Conservation (phyloP, 768 basidiomycete genomes). For the Hygrophorus pudorinus region DNA sequence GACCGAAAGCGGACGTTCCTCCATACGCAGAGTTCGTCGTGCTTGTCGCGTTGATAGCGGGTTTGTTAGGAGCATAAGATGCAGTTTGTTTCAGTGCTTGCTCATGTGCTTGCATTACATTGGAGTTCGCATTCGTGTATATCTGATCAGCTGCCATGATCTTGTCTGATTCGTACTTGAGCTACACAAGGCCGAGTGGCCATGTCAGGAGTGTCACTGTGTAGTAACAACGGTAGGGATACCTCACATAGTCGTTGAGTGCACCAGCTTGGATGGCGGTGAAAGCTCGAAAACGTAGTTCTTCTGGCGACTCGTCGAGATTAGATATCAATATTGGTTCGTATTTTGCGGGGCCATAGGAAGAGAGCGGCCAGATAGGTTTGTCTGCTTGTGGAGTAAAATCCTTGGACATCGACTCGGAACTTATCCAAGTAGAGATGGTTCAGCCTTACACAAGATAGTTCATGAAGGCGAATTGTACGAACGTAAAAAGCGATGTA, state of each 20-base stretch:
- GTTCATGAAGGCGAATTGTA: conserved; percentile 1
- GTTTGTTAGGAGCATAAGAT: conserved; percentile 11
- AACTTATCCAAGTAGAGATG: conserved; percentile 25
- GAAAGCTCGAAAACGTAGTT: conserved; percentile 59
- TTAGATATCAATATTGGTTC: conserved; percentile 58
- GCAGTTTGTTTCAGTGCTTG: conserved; percentile 38
- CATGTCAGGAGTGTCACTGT: background rate
- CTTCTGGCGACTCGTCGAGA: conserved; percentile 70
- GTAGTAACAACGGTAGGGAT: conserved; percentile 6
- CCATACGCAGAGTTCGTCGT: conserved; percentile 16
- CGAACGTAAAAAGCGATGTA: conserved; percentile 30
- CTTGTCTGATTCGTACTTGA: conserved; percentile 49
- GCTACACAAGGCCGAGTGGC: conserved; percentile 16
- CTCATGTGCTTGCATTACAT: conserved; percentile 39
- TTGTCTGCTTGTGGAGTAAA: conserved; percentile 50
- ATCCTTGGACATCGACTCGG: conserved; percentile 55
- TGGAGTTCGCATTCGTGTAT: conserved; percentile 36
- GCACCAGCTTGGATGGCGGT: conserved; percentile 45
- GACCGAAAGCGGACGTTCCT: conserved; percentile 21
- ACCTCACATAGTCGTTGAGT: conserved; percentile 58
- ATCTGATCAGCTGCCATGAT: conserved; percentile 43
- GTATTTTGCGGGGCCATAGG: conserved; percentile 67
- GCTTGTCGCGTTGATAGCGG: conserved; percentile 10
- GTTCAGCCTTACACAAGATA: conserved; percentile 4
- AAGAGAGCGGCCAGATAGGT: conserved; percentile 72